phyloP scores from a whole-genome alignment of 805 yeast genomes.

The Candida hungchunana region DNA sequence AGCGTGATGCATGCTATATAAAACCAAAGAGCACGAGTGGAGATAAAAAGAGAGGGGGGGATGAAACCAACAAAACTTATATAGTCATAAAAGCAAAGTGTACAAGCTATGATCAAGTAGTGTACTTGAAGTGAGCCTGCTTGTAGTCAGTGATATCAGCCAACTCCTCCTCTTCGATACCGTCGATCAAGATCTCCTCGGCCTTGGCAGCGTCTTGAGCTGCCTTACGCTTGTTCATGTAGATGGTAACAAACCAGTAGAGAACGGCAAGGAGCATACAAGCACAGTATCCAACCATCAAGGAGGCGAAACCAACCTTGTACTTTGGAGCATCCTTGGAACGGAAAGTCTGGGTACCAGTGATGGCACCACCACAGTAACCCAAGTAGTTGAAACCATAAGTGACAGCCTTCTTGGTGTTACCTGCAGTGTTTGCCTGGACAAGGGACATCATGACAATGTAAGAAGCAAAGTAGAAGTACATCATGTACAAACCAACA shows the following conservation, averaged over 20 bases:
- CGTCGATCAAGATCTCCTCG: slow-evolving; percentile 16
- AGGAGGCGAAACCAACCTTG: slow-evolving; percentile 40
- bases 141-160: slow-evolving; percentile 37
- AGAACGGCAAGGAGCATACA: slow-evolving; percentile 35
- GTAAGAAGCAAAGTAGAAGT: slow-evolving; percentile 31
- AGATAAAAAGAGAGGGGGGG: too few relatives aligned
- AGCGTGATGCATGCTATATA: too few relatives aligned
- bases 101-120: slow-evolving; percentile 17
- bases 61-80: too few relatives aligned
- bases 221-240: slow-evolving; percentile 32
- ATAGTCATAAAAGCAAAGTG: neutral
- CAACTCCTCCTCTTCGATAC: slow-evolving; percentile 32
- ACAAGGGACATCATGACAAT: slow-evolving; percentile 30
- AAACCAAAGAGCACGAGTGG: too few relatives aligned
- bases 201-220: slow-evolving; percentile 3
- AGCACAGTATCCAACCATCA: slow-evolving; percentile 38
- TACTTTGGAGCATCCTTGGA: slow-evolving; percentile 39
- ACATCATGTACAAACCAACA: slow-evolving; percentile 30
- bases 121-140: slow-evolving; percentile 34
- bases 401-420: slow-evolving; percentile 37
- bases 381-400: slow-evolving; percentile 35
- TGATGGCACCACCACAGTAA: slow-evolving; percentile 40
- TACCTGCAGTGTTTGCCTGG: slow-evolving; percentile 44
- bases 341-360: slow-evolving; percentile 47
- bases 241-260: slow-evolving; percentile 30